Evolutionary conservation across 768 basidiomycete species (phyloP), one percentile per base, ranked within the genome.

Genomic region (Russula brevipes): DNA sequence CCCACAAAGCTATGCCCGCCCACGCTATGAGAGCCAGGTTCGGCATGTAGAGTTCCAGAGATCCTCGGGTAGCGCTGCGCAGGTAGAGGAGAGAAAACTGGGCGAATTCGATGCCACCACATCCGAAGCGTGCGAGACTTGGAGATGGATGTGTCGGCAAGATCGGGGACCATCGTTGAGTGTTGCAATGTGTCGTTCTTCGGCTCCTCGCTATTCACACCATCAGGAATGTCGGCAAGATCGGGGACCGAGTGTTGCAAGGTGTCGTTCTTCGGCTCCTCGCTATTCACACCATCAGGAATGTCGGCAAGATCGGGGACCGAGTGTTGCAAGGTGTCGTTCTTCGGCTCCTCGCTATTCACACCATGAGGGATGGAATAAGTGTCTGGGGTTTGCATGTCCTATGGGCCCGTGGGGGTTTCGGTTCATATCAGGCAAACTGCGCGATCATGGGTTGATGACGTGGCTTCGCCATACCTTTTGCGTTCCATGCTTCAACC

Each of bases 401-500:
- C 17, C 50, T 52, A 33, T 16, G n/a, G 6, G 16, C 7, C 14
- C 7, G 6, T 12, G 16, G 14, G 17, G 50, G 5, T n/a, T 33
- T 8, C n/a, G 35, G 17, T 36, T 52, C 50, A 52, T n/a, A 10
- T 52, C 17, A 17, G 4, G 14, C 50, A 35, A 52, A 31, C 19
- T 24, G 19, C 36, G 19, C 2, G n/a, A 53, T 14, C 6, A 11
- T 10, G 12, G 8, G 16, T 42, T 16, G 14, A 11, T 41, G 49
- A 31, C 54, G 16, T 45, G 44, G 6, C 35, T 30, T 19, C 11
- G 3, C 66, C 78, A 54, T 70, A 92, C 94, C 81, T 91, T 86
- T 68, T 87, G 80, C 24, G 81, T 79, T 51, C 82, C 85, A 82
- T 87, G 91, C 66, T 86, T 87, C 49, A 98, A 76, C 96, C 96